Evolutionary conservation across 73 alveolate genomes (phyloP), one percentile per base, ranked within the genome.

Genomic region (Effrenium voratum): DNA sequence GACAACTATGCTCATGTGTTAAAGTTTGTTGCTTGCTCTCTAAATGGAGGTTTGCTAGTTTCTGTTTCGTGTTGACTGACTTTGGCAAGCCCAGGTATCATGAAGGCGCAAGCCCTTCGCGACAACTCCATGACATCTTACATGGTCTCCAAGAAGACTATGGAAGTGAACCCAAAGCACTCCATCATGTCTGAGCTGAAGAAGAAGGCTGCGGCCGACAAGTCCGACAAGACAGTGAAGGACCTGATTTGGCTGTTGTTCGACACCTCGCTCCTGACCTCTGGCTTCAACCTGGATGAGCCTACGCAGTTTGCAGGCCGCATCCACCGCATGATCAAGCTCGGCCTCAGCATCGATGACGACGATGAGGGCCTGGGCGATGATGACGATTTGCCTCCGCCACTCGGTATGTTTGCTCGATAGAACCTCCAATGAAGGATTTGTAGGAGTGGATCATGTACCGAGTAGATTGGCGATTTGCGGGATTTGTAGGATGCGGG

Each of bases 231-330:
- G 99, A 99, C 99, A 80, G 99, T 99, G 79, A 99, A 99, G 99
- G 99, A 99, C 92, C 99, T 99, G 93, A 99, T 99, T 99, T 99
- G 99, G 99, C 99, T 99, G 70, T 99, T 99, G 86, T 99, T 99
- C 99, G 99, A 99, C 98, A 99, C 99, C 93, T 99, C 99, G 68
- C 99, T 99, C 98, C 99, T 99, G 99, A 99, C 99, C 92, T 99
- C 99, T 50, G 99, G 99, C 73, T 99, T 99, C 99, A 93, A 99
- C 86, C 99, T 99, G 91, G 99, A 99, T 85, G 99, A 99, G 99
- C 99, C 99, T 81, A 99, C 99, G 76, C 99, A 99, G 85, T 99
- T 99, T 99, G 99, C 99, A 98, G 99, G 99, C 99, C 99, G 99
- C 99, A 99, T 99, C 99, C 99, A 99, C 99, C 99, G 99, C 96